These are phyloP conservation scores for Lagenidium giganteum DNA, from an alignment of 352 stramenopile species.

Conservation along the genomic window DNA sequence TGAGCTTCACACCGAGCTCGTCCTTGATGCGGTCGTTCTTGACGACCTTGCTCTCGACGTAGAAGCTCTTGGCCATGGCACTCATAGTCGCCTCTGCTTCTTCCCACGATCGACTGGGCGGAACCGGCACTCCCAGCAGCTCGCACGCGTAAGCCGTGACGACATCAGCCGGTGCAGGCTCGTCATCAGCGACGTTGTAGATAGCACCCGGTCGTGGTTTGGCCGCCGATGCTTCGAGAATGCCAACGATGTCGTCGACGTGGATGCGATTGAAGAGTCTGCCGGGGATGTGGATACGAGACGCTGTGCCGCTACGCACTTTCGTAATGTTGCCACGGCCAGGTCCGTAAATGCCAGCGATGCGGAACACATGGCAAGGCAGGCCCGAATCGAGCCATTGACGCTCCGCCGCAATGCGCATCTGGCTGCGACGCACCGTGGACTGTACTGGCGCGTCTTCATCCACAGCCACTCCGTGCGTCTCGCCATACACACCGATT, in stretches of 20 bases:
- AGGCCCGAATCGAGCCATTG: constrained; percentile 69
- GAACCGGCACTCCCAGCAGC: constrained; percentile 44
- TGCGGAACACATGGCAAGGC: constrained; percentile 83
- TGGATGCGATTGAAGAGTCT: constrained; percentile 88
- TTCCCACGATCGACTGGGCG: constrained; percentile 60
- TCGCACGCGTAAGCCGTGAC: constrained; percentile 79
- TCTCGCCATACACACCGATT: constrained; percentile 93
- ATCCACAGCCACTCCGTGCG: constrained; percentile 73
- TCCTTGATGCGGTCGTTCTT: constrained; percentile 67
- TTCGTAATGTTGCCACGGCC: constrained; percentile 77
- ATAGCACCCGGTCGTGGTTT: constrained; percentile 55
- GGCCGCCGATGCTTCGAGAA: constrained; percentile 66
- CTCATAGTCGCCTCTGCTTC: constrained; percentile 73
- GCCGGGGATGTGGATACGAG: constrained; percentile 66
- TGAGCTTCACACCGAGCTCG: constrained; percentile 64
- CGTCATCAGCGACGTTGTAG: constrained; percentile 90
- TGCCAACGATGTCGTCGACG: constrained; percentile 86
- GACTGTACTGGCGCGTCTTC: constrained; percentile 78
- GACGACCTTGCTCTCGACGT: constrained; percentile 80
- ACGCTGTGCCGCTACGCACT: constrained; percentile 58
- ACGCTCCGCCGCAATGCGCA: constrained; percentile 72
- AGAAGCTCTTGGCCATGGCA: constrained; percentile 85
- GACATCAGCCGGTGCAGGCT: constrained; percentile 73
- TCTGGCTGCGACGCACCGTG: constrained; percentile 52
- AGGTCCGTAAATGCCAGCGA: constrained; percentile 90